Base-by-base conservation (phyloP, 192 early-diverging fungal genomes). In the Coemansia sp. region DNA sequence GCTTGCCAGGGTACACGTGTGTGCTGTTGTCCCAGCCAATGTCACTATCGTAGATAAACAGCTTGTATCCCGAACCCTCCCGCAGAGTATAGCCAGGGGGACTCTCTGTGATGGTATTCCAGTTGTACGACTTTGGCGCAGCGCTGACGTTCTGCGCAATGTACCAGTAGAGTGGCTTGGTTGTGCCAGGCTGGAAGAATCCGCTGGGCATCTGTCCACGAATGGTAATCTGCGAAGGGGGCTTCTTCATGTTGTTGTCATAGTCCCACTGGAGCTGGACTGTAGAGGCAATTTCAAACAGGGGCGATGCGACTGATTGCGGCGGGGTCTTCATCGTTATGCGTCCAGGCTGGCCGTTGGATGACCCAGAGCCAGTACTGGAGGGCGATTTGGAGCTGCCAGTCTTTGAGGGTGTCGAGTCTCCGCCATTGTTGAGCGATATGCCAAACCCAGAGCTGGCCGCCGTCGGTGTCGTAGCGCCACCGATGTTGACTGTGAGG, bases 11-110 rank as follows among this genome's bases (percentile, higher is more conserved):
- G 66, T 67, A 75, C 6, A 79, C 82, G 13, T 69, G 74, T 2
- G 78, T 85, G 74, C 77, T 80, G 75, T 85, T 85, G 11, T 85
- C 78, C 77, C 77, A 80, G 20, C 82, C 82, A 71, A 85, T 78
- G 59, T 77, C 72, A 64, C 78, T 70, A 65, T 85, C 82, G 54
- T 75, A 77, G 42, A 85, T 85, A 65, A 44, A 85, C 70, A 85
- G 46, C 75, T 77, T 80, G 70, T 85, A 85, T 6, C 82, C 82
- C 27, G 75, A 67, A 44, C 78, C 82, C 42, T 80, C 78, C 34
- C 75, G 64, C 46, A 85, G 74, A 60, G 77, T 85, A 52, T 80
- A 80, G 5, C 82, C 82, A 46, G 82, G 82, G 63, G 82, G 82
- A 47, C 78, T 85, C 67, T 85, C 69, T 10, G 78, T 80, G 51